Evolutionary conservation across 1,139 yeast genomes (phyloP), one percentile per base, ranked within the genome.

Genomic region (Nakaseomyces nivariensis): DNA sequence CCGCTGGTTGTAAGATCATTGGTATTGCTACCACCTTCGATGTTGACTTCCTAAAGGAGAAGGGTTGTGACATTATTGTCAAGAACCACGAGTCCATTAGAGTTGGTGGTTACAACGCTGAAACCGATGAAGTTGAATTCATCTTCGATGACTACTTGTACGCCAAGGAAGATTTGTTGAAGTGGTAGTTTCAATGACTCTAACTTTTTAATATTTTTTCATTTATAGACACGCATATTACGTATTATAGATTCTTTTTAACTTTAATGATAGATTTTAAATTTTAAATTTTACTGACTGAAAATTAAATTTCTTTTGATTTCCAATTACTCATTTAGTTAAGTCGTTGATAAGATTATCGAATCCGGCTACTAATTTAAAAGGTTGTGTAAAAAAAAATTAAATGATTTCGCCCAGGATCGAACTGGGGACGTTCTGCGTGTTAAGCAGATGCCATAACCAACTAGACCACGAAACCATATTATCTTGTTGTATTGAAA

Each of bases 351-450:
- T 17, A 17, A 17, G 22, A 17, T 29, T 11, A 33, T 9, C n/a
- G n/a, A 10, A n/a, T n/a, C 4, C 4, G 10, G 10, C 13, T n/a
- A 33, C 36, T 1, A 3, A 1, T 3, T 5, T 9, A 6, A 33
- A 33, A n/a, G 36, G 4, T 5, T 7, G 6, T 29, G 6, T 29
- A 33, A 33, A 33, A 45, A 55, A 43, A 17, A 17, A 17, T 17
- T 6, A 29, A 43, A 37, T 88, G 96, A 85, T 85, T 85, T 80
- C 84, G 89, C 96, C 96, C 96, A 87, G 96, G 96, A 85, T 88
- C 96, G 96, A 88, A 88, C 96, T 86, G 96, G 96, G 96, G 96
- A 88, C 96, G 90, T 86, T 85, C 90, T 85, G 95, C 96, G 95
- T 87, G 96, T 87, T 86, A 87, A 85, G 95, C 95, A 86, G 90